A percentile compares a stretch with the other conserved stretches of the same genome.
Evolutionary conservation across 805 yeast species (phyloP).

Genomic region (Cyberlindnera xylosilytica): DNA sequence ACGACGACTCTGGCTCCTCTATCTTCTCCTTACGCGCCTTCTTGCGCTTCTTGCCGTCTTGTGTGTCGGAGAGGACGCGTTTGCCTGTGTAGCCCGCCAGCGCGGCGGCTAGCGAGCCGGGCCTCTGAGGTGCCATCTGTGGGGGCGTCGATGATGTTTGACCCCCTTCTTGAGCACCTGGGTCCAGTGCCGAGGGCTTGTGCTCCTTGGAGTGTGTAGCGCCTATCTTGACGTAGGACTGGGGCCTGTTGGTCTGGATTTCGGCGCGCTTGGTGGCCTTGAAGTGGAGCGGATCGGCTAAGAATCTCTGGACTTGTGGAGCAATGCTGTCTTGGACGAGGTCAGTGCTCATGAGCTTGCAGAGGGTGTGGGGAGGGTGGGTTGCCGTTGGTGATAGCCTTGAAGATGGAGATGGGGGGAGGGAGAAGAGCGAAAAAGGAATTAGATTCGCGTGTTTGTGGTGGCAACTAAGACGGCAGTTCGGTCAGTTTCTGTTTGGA

Average conservation of each 20-base stretch:
- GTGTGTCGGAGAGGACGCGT: conserved; percentile 18
- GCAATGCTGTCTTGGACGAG: conserved; percentile 34
- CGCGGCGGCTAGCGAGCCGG: conserved; percentile 26
- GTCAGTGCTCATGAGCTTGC: conserved; percentile 23
- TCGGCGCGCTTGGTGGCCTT: conserved; percentile 58
- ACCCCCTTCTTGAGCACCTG: not conserved
- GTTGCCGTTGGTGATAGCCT: no score
- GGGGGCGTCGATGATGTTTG: not conserved
- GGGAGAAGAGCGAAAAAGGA: not conserved
- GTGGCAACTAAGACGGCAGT: no score
- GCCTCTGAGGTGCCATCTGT: conserved; percentile 6
- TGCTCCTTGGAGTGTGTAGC: conserved; percentile 9
- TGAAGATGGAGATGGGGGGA: not conserved
- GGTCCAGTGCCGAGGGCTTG: conserved; percentile 8
- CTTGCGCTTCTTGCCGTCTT: conserved; percentile 21
- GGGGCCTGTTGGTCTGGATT: conserved; percentile 41
- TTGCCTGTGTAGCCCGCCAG: conserved; percentile 27
- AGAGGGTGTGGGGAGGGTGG: not conserved
- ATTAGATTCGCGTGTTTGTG: no score
- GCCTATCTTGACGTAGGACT: conserved; percentile 41
- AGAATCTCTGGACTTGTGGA: conserved; percentile 61
- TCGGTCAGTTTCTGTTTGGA: no score
- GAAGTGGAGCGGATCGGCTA: conserved; percentile 61
- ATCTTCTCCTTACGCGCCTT: conserved; percentile 22
- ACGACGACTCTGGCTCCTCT: conserved; percentile 1